Percentiles rank a stretch among this genome's conserved stretches.
These are phyloP conservation scores for Tylopilus subfusipes DNA, from an alignment of 768 basidiomycete genomes.

Conservation along the genomic window DNA sequence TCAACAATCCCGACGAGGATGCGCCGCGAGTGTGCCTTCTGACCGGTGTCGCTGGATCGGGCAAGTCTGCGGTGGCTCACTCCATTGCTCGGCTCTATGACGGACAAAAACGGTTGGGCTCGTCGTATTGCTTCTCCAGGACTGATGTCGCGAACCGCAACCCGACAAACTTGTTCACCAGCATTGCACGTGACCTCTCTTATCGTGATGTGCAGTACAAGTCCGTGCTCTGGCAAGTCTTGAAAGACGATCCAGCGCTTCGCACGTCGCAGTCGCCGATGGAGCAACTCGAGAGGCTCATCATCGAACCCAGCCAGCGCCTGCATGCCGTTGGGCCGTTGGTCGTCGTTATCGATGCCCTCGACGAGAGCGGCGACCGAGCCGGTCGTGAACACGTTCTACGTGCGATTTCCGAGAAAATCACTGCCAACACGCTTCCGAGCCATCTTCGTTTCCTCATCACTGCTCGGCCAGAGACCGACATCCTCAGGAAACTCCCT, in stretches of 20 bases:
- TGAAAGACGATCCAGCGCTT: constrained; percentile 4
- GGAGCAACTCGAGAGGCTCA: constrained; percentile 20
- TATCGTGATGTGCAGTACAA: constrained; percentile 17
- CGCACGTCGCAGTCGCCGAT: background rate
- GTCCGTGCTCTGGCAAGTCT: constrained; percentile 1
- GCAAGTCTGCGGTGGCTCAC: too few species aligned
- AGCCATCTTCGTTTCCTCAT: constrained; percentile 8
- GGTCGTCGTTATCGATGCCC: constrained; percentile 29
- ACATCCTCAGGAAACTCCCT: constrained; percentile 8
- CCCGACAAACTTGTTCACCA: too few species aligned
- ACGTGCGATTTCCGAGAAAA: background rate
- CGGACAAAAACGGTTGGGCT: background rate
- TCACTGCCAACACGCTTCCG: background rate
- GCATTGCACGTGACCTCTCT: constrained; percentile 14
- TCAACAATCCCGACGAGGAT: too few species aligned
- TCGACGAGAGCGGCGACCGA: constrained; percentile 19
- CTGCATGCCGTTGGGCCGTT: constrained; percentile 21
- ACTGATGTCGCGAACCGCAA: too few species aligned
- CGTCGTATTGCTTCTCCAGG: background rate
- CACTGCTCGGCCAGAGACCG: constrained; percentile 7
- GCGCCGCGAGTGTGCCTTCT: too few species aligned
- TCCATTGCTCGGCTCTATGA: too few species aligned
- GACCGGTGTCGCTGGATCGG: background rate
- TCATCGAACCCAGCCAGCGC: constrained; percentile 16
- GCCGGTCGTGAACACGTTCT: constrained; percentile 14